Base-by-base conservation (phyloP, 495 filamentous ascomycete genomes). In the Aspergillus ellipticus region DNA sequence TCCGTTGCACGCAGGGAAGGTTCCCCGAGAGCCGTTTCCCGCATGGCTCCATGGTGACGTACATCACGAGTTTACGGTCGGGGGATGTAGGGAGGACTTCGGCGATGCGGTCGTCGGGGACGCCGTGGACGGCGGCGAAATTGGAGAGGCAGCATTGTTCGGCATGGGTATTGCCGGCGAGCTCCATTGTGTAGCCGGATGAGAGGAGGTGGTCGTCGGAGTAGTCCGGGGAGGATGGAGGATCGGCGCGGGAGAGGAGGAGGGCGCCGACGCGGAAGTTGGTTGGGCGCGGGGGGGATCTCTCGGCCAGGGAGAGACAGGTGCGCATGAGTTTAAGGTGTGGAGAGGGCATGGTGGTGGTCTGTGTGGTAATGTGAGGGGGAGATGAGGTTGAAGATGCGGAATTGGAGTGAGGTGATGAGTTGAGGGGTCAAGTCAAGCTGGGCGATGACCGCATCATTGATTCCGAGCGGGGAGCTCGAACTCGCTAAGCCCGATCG, bases 21-120 rank as follows among this genome's bases (percentile, higher is more conserved):
- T 97, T 94, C 3, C 92, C 92, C 42, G 85, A 91, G 26, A 94
- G 69, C 46, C 94, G 76, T 58, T 87, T 81, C 39, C 81, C 88
- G 70, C 94, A 98, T 1, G 94, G 94, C 73, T 97, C 94, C 76
- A 98, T 88, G 0, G 92, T 96, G 1, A 95, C 96, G 67, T 97
- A 97, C 28, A 98, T 75, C 10, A 84, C 79, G 3, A 87, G 75
- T 37, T 71, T 72, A 1, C 71, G 71, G 51, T 66, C 20, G 0
- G 63, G 48, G 35, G 71, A 65, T 7, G 59, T 54, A 0, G 85
- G 82, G 0, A 94, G 75, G 0, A 81, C 77, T 11, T 79, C 67
- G 15, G 62, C 70, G 11, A 92, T 74, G 11, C 73, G 59, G 19
- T 82, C 82, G 49, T 88, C 85, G 1, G 76, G 29, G 8, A 87